phyloP scores from a whole-genome alignment of 2,329 filamentous ascomycete species.

The Clonostachys chloroleuca region DNA sequence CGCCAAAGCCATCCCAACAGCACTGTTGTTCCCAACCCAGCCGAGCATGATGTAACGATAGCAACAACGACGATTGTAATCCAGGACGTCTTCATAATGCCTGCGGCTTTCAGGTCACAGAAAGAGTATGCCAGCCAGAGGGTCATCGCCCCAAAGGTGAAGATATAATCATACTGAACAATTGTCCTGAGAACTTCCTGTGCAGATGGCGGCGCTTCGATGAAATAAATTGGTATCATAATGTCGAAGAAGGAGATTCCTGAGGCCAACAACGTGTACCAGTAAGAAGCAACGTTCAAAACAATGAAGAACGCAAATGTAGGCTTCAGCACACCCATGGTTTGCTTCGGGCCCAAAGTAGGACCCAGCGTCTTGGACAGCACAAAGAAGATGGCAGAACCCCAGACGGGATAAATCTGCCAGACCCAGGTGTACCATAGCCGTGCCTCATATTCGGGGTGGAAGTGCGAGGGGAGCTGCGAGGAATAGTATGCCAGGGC shows the following conservation, averaged over 20 bases:
- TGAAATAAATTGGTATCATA: constrained; percentile 15
- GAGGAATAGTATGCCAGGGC: constrained; percentile 10
- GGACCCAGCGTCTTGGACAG: constrained; percentile 1
- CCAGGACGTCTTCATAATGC: neutral
- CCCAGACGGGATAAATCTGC: constrained; percentile 19
- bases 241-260: constrained; percentile 3
- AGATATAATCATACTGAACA: constrained; percentile 20
- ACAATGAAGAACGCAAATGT: constrained; percentile 1
- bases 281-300: constrained; percentile 8
- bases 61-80: neutral
- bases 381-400: constrained; percentile 4
- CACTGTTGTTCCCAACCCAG: neutral
- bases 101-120: constrained; percentile 10
- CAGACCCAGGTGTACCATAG: constrained; percentile 23
- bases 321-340: neutral
- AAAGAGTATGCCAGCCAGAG: constrained; percentile 15
- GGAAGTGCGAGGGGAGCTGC: constrained; percentile 10
- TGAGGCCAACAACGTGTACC: constrained; percentile 8
- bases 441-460: constrained; percentile 9
- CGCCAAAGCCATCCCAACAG: neutral
- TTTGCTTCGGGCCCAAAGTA: constrained; percentile 2
- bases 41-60: neutral
- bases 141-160: constrained; percentile 7
- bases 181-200: constrained; percentile 9
- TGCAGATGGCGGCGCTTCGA: constrained; percentile 6